phyloP scores from a whole-genome alignment of 441 rosid genomes.

The Adansonia madagascariensis region DNA sequence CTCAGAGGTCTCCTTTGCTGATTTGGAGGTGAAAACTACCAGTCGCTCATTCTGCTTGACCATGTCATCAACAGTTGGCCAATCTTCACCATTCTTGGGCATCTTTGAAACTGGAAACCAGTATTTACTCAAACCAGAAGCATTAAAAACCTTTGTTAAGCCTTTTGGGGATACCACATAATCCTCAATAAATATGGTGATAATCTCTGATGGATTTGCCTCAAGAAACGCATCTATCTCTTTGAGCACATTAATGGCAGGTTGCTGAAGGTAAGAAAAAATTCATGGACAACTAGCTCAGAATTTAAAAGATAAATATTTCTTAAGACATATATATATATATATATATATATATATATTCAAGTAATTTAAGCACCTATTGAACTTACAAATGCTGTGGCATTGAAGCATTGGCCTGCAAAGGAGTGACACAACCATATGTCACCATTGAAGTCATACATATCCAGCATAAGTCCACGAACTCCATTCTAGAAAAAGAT shows the following conservation, averaged over 20 bases:
- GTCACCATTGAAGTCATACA: constrained; percentile 76
- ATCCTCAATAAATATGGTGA: constrained; percentile 90
- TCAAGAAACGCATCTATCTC: constrained; percentile 70
- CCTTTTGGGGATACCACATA: constrained; percentile 73
- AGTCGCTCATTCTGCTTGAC: constrained; percentile 64
- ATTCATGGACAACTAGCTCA: background rate
- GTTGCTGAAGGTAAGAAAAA: constrained; percentile 56
- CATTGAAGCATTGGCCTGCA: constrained; percentile 63
- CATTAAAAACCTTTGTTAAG: constrained; percentile 75
- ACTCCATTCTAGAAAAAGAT: constrained; percentile 74
- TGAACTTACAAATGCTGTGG: constrained; percentile 82
- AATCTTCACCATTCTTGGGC: constrained; percentile 83
- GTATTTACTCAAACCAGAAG: constrained; percentile 71
- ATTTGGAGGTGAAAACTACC: constrained; percentile 62
- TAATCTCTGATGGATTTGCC: constrained; percentile 76
- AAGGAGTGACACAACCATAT: constrained; percentile 89
- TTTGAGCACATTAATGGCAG: constrained; percentile 74
- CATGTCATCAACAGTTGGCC: constrained; percentile 93
- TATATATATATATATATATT: too few species aligned
- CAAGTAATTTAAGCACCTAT: constrained; percentile 31
- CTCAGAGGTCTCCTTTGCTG: constrained; percentile 56
- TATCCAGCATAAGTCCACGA: constrained; percentile 93
- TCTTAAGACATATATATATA: background rate
- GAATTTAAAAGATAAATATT: background rate
- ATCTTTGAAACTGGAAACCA: constrained; percentile 72